Evolutionary conservation across 225 moss, liverwort and hornwort species (phyloP), one percentile per base, ranked within the genome.

Genomic region (Neckera pumila): DNA sequence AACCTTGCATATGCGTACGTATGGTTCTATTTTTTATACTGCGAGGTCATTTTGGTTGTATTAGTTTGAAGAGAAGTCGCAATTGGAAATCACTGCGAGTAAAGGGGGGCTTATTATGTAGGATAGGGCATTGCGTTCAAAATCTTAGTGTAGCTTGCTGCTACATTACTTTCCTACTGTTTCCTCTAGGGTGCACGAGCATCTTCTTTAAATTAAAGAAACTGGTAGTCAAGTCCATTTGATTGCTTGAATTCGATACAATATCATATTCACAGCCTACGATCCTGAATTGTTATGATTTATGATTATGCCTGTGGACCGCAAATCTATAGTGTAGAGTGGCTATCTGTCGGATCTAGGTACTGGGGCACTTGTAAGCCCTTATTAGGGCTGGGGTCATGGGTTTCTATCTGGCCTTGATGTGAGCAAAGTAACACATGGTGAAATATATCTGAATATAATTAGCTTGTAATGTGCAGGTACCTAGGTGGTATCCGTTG

Each of bases 401-500:
- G 77, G 72, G 79, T 51, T 82, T 27, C 31, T 56, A 16, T 42
- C 36, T 14, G 61, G 40, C 28, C 9, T 80, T 86, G 34, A 66
- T 60, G 51, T 58, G 75, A 58, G 60, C 49, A 59, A 83, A 60
- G 26, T 57, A 59, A 63, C 12, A 71, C 30, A 30, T 57, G 40
- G 58, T 82, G 84, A 49, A 67, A 66, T 53, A 40, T 27, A 38
- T 53, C 58, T 74, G 66, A 66, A 83, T 33, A 38, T 77, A 36
- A 69, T 49, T n/a, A 38, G 63, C 71, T 59, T 77, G 38, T 38
- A 47, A 86, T 75, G 71, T 90, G 80, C 92, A 96, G 97, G 97
- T 98, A 69, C 96, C 99, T 28, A 93, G 99, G 81, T 99, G 99
- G 99, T 99, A 97, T 93, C 99, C 99, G 7, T 89, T 99, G 51